Evolutionary conservation across 192 early-diverging fungal species (phyloP), one percentile per base, ranked within the genome.

Genomic region (Rhizophagus prolifer): DNA sequence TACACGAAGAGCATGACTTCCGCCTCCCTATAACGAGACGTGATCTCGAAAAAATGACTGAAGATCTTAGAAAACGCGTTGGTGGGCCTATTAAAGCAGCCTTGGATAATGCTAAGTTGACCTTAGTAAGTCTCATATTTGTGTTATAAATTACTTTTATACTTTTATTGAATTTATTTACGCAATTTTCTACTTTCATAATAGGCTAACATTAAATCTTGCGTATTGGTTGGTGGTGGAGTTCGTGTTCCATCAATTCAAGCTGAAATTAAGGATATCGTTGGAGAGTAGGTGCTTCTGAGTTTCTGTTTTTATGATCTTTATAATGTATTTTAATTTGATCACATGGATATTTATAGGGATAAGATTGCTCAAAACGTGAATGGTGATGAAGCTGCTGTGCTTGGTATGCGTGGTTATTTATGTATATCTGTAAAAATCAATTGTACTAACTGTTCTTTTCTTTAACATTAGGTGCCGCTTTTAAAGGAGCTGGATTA

Each of bases 371-470:
- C 96, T 38, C 90, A 93, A 86, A 97, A 95, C 75, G 90, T 99
- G 54, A 97, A 99, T 78, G 93, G 87, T 58, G 98, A 99, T 75
- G 98, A 99, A 87, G 96, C 97, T 19, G 94, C 93, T 44, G 97
- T 96, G 38, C 81, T 95, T 78, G 92, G 91, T 80, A n/a, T n/a
- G 34, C 10, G 78, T 36, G 16, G 1, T 7, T 4, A 6, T 26
- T 67, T 36, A 59, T 58, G 14, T 31, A 31, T 58, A 34, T 36
- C 34, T 36, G 36, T 54, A 30, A 47, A 12, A 44, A 21, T 28
- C 26, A 26, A 28, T 23, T 16, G 36, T 78, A 34, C 54, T 14
- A 19, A 41, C 16, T 12, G 10, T 16, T 8, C 31, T 34, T 38
- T 30, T 61, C 16, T 38, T 26, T 19, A 41, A n/a, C 8, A 9